A percentile compares a stretch with the other conserved stretches of the same genome.
These are phyloP conservation scores for Acrocalymma vagum DNA, from an alignment of 2,329 filamentous ascomycete genomes.

Conservation along the genomic window DNA sequence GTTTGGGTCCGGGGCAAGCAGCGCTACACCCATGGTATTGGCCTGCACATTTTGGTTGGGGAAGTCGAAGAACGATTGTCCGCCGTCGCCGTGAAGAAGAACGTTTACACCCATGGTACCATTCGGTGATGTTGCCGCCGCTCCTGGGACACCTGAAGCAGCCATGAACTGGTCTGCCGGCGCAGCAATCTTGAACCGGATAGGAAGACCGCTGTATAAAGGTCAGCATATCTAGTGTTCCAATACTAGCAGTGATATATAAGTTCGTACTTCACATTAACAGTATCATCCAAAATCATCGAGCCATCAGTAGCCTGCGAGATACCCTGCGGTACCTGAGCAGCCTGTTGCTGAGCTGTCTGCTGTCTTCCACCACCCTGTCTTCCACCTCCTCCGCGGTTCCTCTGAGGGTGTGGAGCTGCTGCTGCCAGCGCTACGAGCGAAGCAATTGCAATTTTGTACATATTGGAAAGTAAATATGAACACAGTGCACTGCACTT, in stretches of 20 bases:
- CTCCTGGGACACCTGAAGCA: conserved; percentile 60
- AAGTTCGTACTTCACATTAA: conserved; percentile 64
- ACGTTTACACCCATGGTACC: conserved; percentile 60
- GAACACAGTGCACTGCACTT: conserved; percentile 17
- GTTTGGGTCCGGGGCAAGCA: conserved; percentile 62
- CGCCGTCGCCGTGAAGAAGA: conserved; percentile 67
- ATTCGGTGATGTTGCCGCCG: conserved; percentile 40
- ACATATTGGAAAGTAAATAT: conserved; percentile 20
- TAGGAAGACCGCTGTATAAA: conserved; percentile 55
- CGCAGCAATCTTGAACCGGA: conserved; percentile 65
- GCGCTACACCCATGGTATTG: conserved; percentile 61
- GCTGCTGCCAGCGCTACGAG: conserved; percentile 31
- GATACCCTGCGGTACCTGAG: conserved; percentile 45
- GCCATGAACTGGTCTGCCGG: conserved; percentile 64
- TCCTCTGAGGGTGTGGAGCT: conserved; percentile 30
- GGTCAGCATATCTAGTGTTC: conserved; percentile 13
- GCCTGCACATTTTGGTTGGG: conserved; percentile 63
- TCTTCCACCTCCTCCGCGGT: conserved; percentile 17
- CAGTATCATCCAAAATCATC: conserved; percentile 64
- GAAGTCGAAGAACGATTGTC: conserved; percentile 67
- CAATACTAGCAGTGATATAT: too few species aligned
- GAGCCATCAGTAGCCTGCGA: conserved; percentile 61
- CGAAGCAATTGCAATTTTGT: conserved; percentile 22
- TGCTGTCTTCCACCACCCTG: conserved; percentile 19
- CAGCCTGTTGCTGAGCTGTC: conserved; percentile 45